phyloP scores from a whole-genome alignment of 179 eudicot genomes.

The Nepenthes alata region DNA sequence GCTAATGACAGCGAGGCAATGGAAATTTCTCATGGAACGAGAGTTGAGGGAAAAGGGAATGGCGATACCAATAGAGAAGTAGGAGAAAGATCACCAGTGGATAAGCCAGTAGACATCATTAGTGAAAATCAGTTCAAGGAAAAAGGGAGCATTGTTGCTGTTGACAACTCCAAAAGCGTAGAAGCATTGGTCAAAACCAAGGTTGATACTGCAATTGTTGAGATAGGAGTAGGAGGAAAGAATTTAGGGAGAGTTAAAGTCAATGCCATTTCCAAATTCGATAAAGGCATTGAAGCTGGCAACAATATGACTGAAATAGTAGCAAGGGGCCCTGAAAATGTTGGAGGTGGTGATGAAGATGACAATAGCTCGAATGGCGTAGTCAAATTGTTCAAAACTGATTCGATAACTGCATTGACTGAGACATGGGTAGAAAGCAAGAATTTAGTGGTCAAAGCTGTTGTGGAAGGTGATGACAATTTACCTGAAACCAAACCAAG shows the following conservation, averaged over 20 bases:
- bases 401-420: neutral
- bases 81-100: slow-evolving; percentile 9
- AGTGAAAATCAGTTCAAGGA: slow-evolving; percentile 13
- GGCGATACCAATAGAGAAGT: slow-evolving; percentile 20
- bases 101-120: slow-evolving; percentile 6
- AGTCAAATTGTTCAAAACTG: neutral
- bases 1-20: slow-evolving; percentile 15
- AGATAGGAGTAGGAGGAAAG: slow-evolving; percentile 12
- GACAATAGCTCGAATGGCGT: neutral
- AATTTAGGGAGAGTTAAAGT: slow-evolving; percentile 5
- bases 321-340: slow-evolving; percentile 6
- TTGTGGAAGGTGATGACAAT: neutral
- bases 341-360: neutral
- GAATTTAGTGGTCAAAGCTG: neutral
- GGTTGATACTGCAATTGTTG: slow-evolving; percentile 11
- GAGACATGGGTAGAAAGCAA: neutral
- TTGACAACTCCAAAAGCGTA: slow-evolving; percentile 6
- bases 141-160: slow-evolving; percentile 16
- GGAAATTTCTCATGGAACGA: slow-evolving; percentile 14
- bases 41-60: slow-evolving; percentile 19
- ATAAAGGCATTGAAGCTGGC: slow-evolving; percentile 5
- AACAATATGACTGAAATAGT: slow-evolving; percentile 9
- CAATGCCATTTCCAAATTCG: slow-evolving; percentile 2
- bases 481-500: neutral
- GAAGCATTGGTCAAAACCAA: slow-evolving; percentile 5